Base-by-base conservation (phyloP, 2,329 filamentous ascomycete genomes). In the Zasmidium cellare region DNA sequence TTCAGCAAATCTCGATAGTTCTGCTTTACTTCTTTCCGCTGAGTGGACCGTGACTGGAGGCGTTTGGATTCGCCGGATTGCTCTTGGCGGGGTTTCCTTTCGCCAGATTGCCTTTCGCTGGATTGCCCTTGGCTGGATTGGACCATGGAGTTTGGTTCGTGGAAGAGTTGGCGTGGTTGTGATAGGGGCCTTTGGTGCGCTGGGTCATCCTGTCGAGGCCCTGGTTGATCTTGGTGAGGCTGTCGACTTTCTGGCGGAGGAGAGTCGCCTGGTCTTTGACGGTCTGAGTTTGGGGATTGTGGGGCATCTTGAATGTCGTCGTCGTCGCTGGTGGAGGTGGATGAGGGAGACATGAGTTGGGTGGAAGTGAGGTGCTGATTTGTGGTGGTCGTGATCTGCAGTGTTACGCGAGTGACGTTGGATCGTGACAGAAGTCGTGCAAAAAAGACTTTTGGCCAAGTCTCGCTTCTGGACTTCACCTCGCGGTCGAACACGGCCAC, bases 1-100 rank as follows among this genome's bases (percentile, higher is more conserved):
- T 89, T 87, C 25, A 84, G 72, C 1, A 85, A 62, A 14, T 77
- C 63, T 18, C 75, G 73, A 64, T 86, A 86, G 16, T 51, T 57
- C 38, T 56, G 52, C 28, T 51, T 59, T 20, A 59, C 46, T 52
- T 53, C 54, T 54, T 58, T 50, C 48, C 50, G 41, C 55, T 55
- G 45, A 38, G 57, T 16, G 50, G 57, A 57, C 47, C 49, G 54
- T 24, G 57, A 55, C 31, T 46, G 53, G 35, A 38, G 20, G 53
- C 58, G 38, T 28, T 53, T 53, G 20, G 35, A 19, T 53, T 49
- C 28, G 57, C 57, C 19, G 53, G 55, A 24, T 46, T 57, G 50
- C 46, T 19, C 45, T 48, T 47, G 23, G 53, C 59, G 24, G 51
- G 55, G 24, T 58, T 55, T 38, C 56, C 56, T 47, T 57, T 35